Conservation (phyloP, 495 filamentous ascomycete genomes). For the Podospora anserina region DNA sequence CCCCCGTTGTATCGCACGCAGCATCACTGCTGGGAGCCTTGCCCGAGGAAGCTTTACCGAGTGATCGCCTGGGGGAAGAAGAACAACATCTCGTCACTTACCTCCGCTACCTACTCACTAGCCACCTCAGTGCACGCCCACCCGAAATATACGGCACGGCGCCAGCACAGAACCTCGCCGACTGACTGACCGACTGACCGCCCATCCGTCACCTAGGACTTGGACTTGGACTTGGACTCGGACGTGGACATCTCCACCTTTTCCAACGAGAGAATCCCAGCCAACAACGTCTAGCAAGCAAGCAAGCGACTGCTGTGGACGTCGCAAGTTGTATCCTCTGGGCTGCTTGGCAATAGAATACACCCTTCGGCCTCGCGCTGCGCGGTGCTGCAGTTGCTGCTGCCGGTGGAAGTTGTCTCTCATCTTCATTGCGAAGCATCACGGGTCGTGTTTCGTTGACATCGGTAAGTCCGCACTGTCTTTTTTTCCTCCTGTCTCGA, state of each 20-base stretch:
- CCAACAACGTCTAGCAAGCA: not conserved
- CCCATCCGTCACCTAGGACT: not conserved
- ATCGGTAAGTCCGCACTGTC: not conserved
- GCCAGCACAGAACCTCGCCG: not conserved
- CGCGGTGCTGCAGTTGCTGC: not conserved
- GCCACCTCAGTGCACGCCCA: not conserved
- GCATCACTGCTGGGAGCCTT: not conserved
- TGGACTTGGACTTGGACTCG: not conserved
- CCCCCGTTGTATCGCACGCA: not conserved
- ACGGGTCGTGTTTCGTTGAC: not conserved
- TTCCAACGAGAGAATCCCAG: not conserved
- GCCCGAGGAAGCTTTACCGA: not conserved
- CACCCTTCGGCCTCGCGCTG: constrained; percentile 1
- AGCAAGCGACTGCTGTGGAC: not conserved
- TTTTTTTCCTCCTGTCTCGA: not conserved
- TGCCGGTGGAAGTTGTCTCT: not conserved
- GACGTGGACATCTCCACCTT: not conserved
- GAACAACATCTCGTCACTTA: not conserved
- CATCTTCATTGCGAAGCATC: constrained; percentile 4
- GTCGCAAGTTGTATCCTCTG: not conserved
- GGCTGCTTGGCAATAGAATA: not conserved
- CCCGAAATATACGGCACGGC: not conserved
- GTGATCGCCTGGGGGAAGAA: not conserved
- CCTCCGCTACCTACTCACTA: not conserved
- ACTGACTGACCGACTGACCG: not conserved